phyloP scores from a whole-genome alignment of 2,329 filamentous ascomycete genomes.

The Phyllosticta citriasiana region DNA sequence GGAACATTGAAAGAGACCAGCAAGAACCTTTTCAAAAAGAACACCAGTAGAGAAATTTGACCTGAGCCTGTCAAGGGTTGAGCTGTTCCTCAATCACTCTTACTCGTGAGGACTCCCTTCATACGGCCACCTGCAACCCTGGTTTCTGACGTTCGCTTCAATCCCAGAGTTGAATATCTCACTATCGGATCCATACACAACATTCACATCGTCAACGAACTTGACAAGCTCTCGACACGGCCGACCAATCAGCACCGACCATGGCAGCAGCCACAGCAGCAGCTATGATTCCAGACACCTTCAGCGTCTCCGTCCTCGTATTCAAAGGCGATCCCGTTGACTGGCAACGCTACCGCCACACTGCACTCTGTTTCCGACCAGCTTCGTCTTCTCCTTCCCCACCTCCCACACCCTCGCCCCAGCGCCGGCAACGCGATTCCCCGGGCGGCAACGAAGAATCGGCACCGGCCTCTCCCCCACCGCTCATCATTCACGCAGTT shows the following conservation, averaged over 20 bases:
- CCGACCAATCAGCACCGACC: background rate
- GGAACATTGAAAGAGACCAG: background rate
- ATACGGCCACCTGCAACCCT: background rate
- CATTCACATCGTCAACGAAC: background rate
- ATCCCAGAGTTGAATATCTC: background rate
- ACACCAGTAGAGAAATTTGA: background rate
- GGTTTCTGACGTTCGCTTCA: background rate
- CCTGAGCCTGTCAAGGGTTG: background rate
- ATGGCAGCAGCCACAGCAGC: background rate
- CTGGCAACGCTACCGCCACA: slow-evolving; percentile 7
- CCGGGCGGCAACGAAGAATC: background rate
- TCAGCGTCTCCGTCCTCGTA: slow-evolving; percentile 3
- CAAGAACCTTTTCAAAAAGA: background rate
- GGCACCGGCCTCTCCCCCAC: background rate
- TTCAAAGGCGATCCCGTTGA: slow-evolving; percentile 7
- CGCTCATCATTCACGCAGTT: slow-evolving; percentile 2
- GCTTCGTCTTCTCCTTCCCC: background rate
- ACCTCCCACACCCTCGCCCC: background rate
- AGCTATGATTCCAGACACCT: background rate
- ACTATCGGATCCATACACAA: background rate
- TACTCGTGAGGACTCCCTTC: background rate
- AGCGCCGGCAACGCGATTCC: background rate
- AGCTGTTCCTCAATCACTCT: background rate
- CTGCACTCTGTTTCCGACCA: slow-evolving; percentile 6
- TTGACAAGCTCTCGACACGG: background rate